These are phyloP conservation scores for Exidia glandulosa DNA, from an alignment of 768 basidiomycete genomes.

Conservation along the genomic window DNA sequence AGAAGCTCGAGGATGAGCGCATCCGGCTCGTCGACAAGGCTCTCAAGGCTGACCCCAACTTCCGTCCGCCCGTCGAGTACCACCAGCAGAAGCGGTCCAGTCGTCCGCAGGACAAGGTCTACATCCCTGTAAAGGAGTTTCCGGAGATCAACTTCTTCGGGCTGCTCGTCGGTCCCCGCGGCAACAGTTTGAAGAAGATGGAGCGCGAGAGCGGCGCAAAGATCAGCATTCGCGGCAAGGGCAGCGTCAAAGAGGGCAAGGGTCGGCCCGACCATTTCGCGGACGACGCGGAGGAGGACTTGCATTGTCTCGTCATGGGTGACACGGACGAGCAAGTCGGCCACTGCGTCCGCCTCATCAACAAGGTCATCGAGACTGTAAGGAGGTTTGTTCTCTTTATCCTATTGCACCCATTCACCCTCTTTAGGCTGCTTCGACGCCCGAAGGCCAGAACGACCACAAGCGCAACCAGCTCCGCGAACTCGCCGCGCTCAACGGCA, in stretches of 20 bases:
- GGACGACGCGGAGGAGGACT: constrained; percentile 96
- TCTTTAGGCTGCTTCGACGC: constrained; percentile 87
- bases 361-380: constrained; percentile 95
- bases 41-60: constrained; percentile 96
- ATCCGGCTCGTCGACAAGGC: constrained; percentile 89
- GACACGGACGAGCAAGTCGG: constrained; percentile 88
- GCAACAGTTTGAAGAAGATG: constrained; percentile 99
- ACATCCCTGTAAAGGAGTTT: constrained; percentile 99
- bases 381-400: constrained; percentile 18
- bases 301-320: constrained; percentile 93
- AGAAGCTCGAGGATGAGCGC: constrained; percentile 88
- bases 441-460: constrained; percentile 98
- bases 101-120: constrained; percentile 94
- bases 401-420: constrained; percentile 1
- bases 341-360: constrained; percentile 88
- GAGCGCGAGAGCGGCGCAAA: constrained; percentile 96
- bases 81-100: constrained; percentile 89
- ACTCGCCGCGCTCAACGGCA: constrained; percentile 94
- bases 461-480: constrained; percentile 98
- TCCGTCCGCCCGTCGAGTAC: constrained; percentile 94
- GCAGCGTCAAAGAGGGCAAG: constrained; percentile 98
- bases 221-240: constrained; percentile 96
- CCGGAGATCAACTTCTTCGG: constrained; percentile 99
- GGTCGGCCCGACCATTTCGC: constrained; percentile 88
- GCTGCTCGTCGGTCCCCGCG: constrained; percentile 92